Percentiles rank a stretch among this genome's conserved stretches.
Evolutionary conservation across 2,329 filamentous ascomycete genomes (phyloP).

Genomic region (Epichloe sibirici): DNA sequence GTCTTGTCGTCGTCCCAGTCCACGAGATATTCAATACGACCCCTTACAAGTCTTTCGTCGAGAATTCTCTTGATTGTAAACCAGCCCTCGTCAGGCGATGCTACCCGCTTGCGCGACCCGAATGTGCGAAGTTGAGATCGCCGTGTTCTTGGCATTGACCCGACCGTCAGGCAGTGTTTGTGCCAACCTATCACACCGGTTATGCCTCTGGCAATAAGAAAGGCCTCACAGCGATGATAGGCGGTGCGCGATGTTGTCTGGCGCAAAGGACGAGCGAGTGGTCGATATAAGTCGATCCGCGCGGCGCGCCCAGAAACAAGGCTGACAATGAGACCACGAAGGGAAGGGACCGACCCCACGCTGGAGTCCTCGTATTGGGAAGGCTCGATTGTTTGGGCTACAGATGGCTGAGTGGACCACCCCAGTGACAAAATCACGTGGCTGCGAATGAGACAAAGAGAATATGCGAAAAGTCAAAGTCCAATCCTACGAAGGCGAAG

Average conservation of each 20-base stretch:
- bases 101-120: conserved; percentile 10
- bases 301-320: conserved; percentile 11
- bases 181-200: background rate
- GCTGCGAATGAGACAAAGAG: background rate
- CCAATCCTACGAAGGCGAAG: too few species aligned
- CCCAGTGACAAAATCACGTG: background rate
- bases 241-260: conserved; percentile 13
- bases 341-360: background rate
- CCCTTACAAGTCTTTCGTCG: conserved; percentile 18
- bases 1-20: conserved; percentile 24
- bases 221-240: conserved; percentile 3
- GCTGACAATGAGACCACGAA: conserved; percentile 5
- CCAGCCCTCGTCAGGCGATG: conserved; percentile 18
- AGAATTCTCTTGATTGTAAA: conserved; percentile 23
- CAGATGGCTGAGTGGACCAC: background rate
- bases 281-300: conserved; percentile 21
- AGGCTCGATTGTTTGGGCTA: background rate
- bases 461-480: background rate
- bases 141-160: conserved; percentile 22
- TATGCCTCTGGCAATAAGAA: background rate
- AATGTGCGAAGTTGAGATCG: conserved; percentile 10
- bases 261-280: conserved; percentile 15
- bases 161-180: background rate
- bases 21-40: conserved; percentile 22
- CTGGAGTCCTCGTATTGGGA: background rate